Evolutionary conservation across 2,329 filamentous ascomycete species (phyloP).

Genomic region (Talaromyces sp.): DNA sequence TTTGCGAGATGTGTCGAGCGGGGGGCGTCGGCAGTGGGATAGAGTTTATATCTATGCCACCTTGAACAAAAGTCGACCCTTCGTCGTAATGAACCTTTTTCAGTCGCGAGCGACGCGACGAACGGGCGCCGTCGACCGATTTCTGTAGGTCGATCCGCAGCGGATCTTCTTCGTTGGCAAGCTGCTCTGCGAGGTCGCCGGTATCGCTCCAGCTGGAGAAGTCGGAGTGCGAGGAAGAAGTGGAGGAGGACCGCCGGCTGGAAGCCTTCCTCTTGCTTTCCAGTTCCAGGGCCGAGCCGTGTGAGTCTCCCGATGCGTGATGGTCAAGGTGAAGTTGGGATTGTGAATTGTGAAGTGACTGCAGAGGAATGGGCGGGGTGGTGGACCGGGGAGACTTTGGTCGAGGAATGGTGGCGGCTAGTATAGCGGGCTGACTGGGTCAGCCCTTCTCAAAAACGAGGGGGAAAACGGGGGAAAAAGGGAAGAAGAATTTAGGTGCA

Average conservation of each 20-base stretch:
- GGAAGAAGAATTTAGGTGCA: neutral
- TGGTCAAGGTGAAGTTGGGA: slow-evolving; percentile 12
- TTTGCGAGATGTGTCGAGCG: slow-evolving; percentile 59
- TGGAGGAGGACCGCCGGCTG: slow-evolving; percentile 47
- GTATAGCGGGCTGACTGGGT: slow-evolving; percentile 67
- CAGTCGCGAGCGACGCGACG: slow-evolving; percentile 28
- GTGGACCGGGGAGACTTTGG: slow-evolving; percentile 56
- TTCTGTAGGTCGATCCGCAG: slow-evolving; percentile 65
- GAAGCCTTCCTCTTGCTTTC: slow-evolving; percentile 47
- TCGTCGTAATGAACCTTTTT: slow-evolving; percentile 60
- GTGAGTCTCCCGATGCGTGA: slow-evolving; percentile 18
- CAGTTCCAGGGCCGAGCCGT: slow-evolving; percentile 34
- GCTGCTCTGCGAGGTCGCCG: slow-evolving; percentile 88
- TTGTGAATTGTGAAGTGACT: slow-evolving; percentile 54
- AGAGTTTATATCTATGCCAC: slow-evolving; percentile 30
- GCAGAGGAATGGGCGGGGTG: slow-evolving; percentile 81
- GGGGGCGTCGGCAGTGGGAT: slow-evolving; percentile 73
- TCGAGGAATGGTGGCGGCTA: slow-evolving; percentile 78
- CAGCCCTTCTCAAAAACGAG: slow-evolving; percentile 50
- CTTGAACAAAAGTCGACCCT: slow-evolving; percentile 18
- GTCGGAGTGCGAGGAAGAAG: slow-evolving; percentile 52
- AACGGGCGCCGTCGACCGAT: slow-evolving; percentile 54
- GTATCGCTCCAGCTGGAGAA: slow-evolving; percentile 90
- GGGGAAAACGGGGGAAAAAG: neutral
- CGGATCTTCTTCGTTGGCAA: slow-evolving; percentile 77